Base-by-base conservation (phyloP, 2,329 filamentous ascomycete genomes). In the Dactylonectria macrodidyma region DNA sequence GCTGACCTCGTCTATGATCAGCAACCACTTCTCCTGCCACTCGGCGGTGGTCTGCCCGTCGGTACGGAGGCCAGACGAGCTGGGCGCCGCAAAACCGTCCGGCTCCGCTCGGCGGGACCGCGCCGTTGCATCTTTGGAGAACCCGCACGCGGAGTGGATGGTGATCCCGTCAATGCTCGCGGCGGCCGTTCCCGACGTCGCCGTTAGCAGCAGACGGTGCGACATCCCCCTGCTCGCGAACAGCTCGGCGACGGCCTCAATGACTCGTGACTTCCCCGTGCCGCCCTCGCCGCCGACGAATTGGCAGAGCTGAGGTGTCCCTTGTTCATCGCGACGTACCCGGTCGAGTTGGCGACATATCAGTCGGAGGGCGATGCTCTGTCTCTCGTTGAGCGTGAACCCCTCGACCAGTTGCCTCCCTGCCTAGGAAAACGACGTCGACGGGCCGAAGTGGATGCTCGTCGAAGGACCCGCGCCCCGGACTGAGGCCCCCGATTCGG, bases 281-380 rank as follows among this genome's bases (percentile, higher is more conserved):
- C 66, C 66, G n/a, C 56, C 66, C 51, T 68, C 66, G 26, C 66
- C 66, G 8, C 66, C 66, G 41, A 68, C 30, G 47, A 67, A 70
- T n/a, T 67, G 24, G 36, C 67, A 65, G 14, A 70, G 67, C 50
- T 69, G 67, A 22, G 41, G 30, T 24, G 41, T 26, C 11, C 48
- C 46, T 7, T 12, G 19, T 19, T 19, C 19, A 19, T 19, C 19
- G 19, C 19, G 19, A 19, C 19, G 19, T 19, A 19, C 19, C 19
- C 19, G 19, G 19, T 69, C 62, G 2, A 69, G 55, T 6, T 69
- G 67, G 12, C 59, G 54, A 16, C 62, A 66, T 11, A 69, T 66
- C 26, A 66, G 41, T 19, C 11, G 44, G 34, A 66, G 33, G n/a
- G 67, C 67, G 16, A 59, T 57, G 30, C 38, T 19, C 54, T 64